Base-by-base conservation (phyloP, 1,284 basidiomycete species). In the Ustilago shanxiensis region DNA sequence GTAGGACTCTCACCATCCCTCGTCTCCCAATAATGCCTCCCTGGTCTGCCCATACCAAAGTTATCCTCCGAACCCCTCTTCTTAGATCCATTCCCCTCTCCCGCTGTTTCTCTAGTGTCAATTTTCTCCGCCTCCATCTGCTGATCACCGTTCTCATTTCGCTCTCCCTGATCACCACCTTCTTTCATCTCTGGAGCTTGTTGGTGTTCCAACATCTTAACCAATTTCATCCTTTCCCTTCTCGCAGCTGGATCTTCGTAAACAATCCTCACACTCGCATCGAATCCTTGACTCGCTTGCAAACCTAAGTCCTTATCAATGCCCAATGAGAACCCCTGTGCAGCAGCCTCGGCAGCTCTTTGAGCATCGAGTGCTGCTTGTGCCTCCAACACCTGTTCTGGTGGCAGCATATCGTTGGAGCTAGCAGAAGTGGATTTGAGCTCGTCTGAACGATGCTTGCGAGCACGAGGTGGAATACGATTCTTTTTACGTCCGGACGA, bases 241-340 rank as follows among this genome's bases (percentile, higher is more conserved):
- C 66, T 54, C 2, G 72, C 80, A 1, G 72, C 72, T 2, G 79
- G 77, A 50, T 82, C 80, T 52, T 82, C 74, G 51, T 79, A 82
- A n/a, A 77, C 63, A 41, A 82, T 68, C 18, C 72, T 66, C 3
- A 74, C 37, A 29, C 71, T 71, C 20, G 67, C 60, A 22, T 78
- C 71, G n/a, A 70, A 70, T 45, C 44, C 26, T 26, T 54, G 39
- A 44, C 41, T 44, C 0, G 45, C 44, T 60, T 67, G 53, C 28
- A 60, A 39, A 4, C 49, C 35, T 8, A 72, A 22, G 20, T 66
- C 66, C 66, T 69, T 72, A 28, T 72, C 75, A 63, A 77, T 60
- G 2, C 70, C 75, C 5, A 73, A 54, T 31, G 75, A 77, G 51
- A 60, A 73, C 4, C 75, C 75, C 3, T 73, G 62, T 7, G 75